Evolutionary conservation across 257 asterid genomes (phyloP), one percentile per base, ranked within the genome.

Genomic region (Nicotiana obtusifolia): DNA sequence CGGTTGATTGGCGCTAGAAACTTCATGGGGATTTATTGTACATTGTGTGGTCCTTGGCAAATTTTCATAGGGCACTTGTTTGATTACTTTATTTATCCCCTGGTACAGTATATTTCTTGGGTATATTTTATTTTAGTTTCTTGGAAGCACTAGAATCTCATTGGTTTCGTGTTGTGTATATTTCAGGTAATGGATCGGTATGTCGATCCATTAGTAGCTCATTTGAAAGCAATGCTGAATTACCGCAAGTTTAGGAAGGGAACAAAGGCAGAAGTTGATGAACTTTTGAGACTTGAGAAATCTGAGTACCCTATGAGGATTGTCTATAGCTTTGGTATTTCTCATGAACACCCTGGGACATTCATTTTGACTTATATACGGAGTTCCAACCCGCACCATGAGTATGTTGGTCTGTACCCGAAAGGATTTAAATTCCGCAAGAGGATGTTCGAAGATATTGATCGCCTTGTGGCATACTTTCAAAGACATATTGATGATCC

Each of bases 331-430:
- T 93, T 94, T 88, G 98, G 99, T 65, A 89, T 96, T 87, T 96
- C 91, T 83, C 97, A 96, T 69, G 98, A 96, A 81, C 97, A 96
- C 88, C 99, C 99, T 35, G 99, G 99, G 83, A 96, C 98, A 41
- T 93, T 96, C 80, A 92, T 96, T 76, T 89, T 96, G 83, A 94
- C 99, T 47, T 94, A 91, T 86, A 92, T 96, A 81, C 89, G 98
- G 22, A 94, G 97, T 88, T 86, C 97, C 60, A 96, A 91, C 88
- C 99, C 99, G 22, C 98, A 93, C 86, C 98, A 96, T 7, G 99
- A 96, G 87, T 94, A 94, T 90, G 88, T 96, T 59, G 97, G 98
- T 76, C 87, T 96, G 31, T 94, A 94, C 61, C 99, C 98, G 2
- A 96, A 96, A 84, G 99, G 99, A 53, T 90, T 92, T 84, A 96